A percentile compares a stretch with the other conserved stretches of the same genome.
phyloP scores from a whole-genome alignment of 2,329 filamentous ascomycete genomes.

The Mollisia scopiformis region DNA sequence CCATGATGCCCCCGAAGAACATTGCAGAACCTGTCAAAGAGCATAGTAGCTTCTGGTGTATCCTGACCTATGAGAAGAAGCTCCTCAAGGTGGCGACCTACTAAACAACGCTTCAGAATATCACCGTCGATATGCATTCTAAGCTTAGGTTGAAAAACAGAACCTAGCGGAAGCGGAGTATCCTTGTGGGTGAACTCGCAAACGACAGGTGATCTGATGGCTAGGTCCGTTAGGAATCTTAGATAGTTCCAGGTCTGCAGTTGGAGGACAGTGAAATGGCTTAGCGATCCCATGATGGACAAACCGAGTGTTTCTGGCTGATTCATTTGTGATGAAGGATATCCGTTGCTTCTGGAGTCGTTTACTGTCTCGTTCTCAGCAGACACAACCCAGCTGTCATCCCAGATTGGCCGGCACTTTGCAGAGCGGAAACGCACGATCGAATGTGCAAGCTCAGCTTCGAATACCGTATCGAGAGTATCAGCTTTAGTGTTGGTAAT shows the following conservation, averaged over 20 bases:
- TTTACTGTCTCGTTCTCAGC: background rate
- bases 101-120: slow-evolving; percentile 58
- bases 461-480: slow-evolving; percentile 48
- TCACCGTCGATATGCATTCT: slow-evolving; percentile 71
- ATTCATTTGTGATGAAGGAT: slow-evolving; percentile 16
- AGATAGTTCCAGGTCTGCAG: slow-evolving; percentile 68
- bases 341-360: background rate
- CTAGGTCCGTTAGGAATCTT: slow-evolving; percentile 73
- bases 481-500: slow-evolving; percentile 32
- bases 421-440: slow-evolving; percentile 59
- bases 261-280: slow-evolving; percentile 69
- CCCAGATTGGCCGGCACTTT: slow-evolving; percentile 45
- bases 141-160: slow-evolving; percentile 43
- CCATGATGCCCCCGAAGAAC: slow-evolving; percentile 54
- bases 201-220: slow-evolving; percentile 48
- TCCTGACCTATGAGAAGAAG: slow-evolving; percentile 37
- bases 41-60: slow-evolving; percentile 10
- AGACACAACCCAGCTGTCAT: slow-evolving; percentile 22
- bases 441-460: slow-evolving; percentile 57
- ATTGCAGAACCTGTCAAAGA: slow-evolving; percentile 45
- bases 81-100: slow-evolving; percentile 47
- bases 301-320: slow-evolving; percentile 60
- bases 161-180: slow-evolving; percentile 38
- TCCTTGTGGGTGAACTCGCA: slow-evolving; percentile 50
- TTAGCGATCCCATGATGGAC: slow-evolving; percentile 69